Conservation (phyloP, 257 asterid genomes). For the Ballota nigra region DNA sequence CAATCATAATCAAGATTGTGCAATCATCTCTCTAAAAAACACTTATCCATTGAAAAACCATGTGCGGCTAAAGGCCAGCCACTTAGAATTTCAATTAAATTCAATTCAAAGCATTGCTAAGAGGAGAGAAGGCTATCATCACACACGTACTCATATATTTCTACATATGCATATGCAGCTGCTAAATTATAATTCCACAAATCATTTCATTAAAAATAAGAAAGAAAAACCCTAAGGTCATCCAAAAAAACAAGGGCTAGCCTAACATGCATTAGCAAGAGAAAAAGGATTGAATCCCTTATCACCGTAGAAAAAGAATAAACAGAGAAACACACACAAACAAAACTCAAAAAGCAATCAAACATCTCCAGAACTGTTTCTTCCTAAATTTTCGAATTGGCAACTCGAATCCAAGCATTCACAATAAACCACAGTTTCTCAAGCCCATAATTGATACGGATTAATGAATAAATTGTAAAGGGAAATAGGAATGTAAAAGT, state of each 20-base stretch:
- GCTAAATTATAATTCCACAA: not conserved
- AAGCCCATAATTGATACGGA: not conserved
- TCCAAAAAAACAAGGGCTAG: not conserved
- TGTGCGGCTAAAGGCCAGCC: not conserved
- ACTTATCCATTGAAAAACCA: not conserved
- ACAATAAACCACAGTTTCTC: not conserved
- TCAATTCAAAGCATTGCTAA: not conserved
- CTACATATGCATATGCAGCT: not conserved
- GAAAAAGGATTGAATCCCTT: not conserved
- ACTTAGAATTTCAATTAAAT: not conserved
- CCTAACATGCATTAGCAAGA: constrained; percentile 1
- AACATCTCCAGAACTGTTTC: not conserved
- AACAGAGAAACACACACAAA: not conserved
- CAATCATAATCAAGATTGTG: not conserved
- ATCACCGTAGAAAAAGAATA: not conserved
- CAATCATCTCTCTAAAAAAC: not conserved
- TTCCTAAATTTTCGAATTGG: not conserved
- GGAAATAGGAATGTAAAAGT: not conserved
- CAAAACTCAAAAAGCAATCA: not conserved
- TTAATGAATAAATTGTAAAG: not conserved
- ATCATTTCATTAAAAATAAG: not conserved
- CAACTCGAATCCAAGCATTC: not conserved
- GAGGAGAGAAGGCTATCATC: not conserved
- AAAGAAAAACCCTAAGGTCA: not conserved
- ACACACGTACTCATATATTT: not conserved